Base-by-base conservation (phyloP, 164 flowering plant genomes). In the Berberis thunbergii region DNA sequence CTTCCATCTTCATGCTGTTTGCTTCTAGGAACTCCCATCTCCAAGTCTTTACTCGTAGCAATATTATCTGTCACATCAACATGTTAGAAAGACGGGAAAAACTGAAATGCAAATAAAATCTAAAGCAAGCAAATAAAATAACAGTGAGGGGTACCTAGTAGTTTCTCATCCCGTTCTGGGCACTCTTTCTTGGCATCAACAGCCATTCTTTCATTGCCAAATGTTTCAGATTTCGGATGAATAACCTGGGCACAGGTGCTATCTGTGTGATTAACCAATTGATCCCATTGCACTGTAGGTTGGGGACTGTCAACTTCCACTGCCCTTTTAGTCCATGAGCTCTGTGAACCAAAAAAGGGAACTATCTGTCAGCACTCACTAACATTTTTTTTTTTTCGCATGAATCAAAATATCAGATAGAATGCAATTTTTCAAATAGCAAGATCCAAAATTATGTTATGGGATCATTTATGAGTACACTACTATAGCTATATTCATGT, bases 181-280 rank as follows among this genome's bases (percentile, higher is more conserved):
- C 43, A 39, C 61, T 82, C 77, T 63, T 59, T 70, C 42, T 69
- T 63, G 50, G 70, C 65, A 57, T 64, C 62, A 49, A 62, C 52
- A 62, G 74, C 72, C 60, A 65, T 72, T 80, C 75, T 60, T 49
- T 72, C 72, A 45, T 71, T 73, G 57, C 75, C 64, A 45, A 65
- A 62, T 44, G 60, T 68, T 72, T 83, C 83, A 26, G 76, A 64
- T 69, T 72, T 79, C 52, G 91, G 71, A 65, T 77, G 76, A 52
- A 72, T 79, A 64, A 78, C 75, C 76, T 71, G 84, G 10, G 79
- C 82, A 74, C 84, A 82, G 57, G 85, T 83, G 80, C 86, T 84
- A 72, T 79, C 83, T 59, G 81, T 76, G 55, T 77, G 77, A 60
- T 77, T 82, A 65, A 79, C 72, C 64, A 68, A 50, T 69, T 69